Base-by-base conservation (phyloP, 2,329 filamentous ascomycete species). In the Penicillium sp. region DNA sequence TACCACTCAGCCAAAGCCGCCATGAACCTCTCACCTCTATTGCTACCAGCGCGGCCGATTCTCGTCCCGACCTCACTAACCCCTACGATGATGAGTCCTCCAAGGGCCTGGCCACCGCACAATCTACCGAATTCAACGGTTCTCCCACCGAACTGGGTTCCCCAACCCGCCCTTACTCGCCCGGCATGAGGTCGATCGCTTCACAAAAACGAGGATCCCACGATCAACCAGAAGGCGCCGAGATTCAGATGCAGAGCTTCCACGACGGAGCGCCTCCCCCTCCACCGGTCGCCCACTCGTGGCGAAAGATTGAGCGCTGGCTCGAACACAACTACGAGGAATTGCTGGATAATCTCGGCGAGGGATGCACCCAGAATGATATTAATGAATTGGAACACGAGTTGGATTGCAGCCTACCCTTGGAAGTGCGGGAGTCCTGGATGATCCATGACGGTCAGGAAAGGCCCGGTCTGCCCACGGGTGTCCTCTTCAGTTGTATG, bases 171-270 rank as follows among this genome's bases (percentile, higher is more conserved):
- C 88, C 90, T 40, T 97, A 97, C 73, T 95, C 91, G 0, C 92
- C 92, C 9, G 92, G 91, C 45, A 82, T 95, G 78, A 82, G 91
- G 61, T 92, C 89, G n/a, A 77, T 86, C 49, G 79, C 83, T 44
- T 87, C 86, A 60, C 80, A 81, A 55, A 72, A 81, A 60, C 79
- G 82, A 62, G 64, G 61, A 42, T 78, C 82, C 31, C 83, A 78
- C 53, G 81, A 83, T 58, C 76, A 76, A 51, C 81, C 82, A 61
- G 88, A 93, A 66, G 83, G 83, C 50, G 81, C 88, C 57, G 92
- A 96, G 70, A 95, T 98, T 55, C 92, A 87, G 60, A 93, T 98
- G 89, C 93, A 96, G 73, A 87, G 87, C 54, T 98, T 98, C 74
- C 84, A 87, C 64, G 91, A 96, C 59, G 93, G 93, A 48, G 80